Percentiles rank a stretch among this genome's conserved stretches.
Evolutionary conservation across 495 filamentous ascomycete species (phyloP).

Genomic region (Cudoniella acicularis): DNA sequence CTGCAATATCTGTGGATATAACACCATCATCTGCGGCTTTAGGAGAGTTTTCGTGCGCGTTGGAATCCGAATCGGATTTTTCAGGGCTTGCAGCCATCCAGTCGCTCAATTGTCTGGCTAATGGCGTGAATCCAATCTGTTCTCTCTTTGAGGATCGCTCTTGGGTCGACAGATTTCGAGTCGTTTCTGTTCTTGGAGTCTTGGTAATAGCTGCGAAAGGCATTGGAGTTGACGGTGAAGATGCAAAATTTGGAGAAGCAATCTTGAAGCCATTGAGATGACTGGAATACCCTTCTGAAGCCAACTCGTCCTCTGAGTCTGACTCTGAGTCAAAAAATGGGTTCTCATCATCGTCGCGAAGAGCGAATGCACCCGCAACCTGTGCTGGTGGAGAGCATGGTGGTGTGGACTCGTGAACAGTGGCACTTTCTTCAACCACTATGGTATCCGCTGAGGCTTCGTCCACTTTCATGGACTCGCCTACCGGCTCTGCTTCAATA

Average conservation of each 20-base stretch:
- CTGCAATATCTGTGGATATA: conserved; percentile 9
- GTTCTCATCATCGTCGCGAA: conserved; percentile 35
- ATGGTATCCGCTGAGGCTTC: conserved; percentile 16
- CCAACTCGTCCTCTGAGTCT: conserved; percentile 55
- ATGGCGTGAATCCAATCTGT: conserved; percentile 54
- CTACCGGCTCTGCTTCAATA: background rate
- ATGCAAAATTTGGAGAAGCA: conserved; percentile 5
- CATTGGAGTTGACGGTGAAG: conserved; percentile 14
- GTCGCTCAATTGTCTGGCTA: conserved; percentile 54
- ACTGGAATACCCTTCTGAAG: conserved; percentile 21
- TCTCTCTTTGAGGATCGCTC: background rate
- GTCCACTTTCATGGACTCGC: conserved; percentile 33
- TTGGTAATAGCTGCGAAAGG: conserved; percentile 13
- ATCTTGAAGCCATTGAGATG: conserved; percentile 11
- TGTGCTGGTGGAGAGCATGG: conserved; percentile 29
- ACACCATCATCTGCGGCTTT: background rate
- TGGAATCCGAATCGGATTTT: conserved; percentile 11
- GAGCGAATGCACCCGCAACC: conserved; percentile 27
- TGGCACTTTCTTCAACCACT: conserved; percentile 7
- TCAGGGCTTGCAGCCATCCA: conserved; percentile 55
- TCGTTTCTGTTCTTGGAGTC: conserved; percentile 17
- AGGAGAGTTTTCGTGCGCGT: background rate
- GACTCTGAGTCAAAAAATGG: conserved; percentile 42
- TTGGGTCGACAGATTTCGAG: background rate
- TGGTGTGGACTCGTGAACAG: conserved; percentile 26